Base-by-base conservation (phyloP, 495 filamentous ascomycete species). In the Penicillium manginii region DNA sequence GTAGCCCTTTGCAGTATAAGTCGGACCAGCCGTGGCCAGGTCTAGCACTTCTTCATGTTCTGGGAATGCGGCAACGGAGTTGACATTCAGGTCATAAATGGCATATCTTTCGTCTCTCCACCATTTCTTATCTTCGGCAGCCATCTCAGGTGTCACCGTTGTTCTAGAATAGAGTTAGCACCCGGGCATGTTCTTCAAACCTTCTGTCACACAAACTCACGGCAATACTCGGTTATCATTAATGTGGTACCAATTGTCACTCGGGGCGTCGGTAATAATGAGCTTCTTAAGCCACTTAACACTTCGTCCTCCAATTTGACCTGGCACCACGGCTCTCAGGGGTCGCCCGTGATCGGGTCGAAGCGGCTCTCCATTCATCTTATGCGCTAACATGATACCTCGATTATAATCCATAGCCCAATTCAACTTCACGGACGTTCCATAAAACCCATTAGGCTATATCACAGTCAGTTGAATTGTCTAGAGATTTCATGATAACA, bases 211-310 rank as follows among this genome's bases (percentile, higher is more conserved):
- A 3, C n/a, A 18, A 18, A 72, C 77, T 60, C 48, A 80, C 77
- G 93, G 93, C 47, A 98, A 73, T 9, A 97, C 93, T 46, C 93
- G 78, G 62, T 98, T 98, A 66, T 98, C 93, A 66, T 96, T 91
- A 54, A 96, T 91, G 70, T 98, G 93, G 62, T 97, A 98, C 92
- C 93, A 97, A 62, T 96, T 97, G 50, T 93, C 89, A 66, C 91
- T 96, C 0, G 93, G 93, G 4, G 73, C 71, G 6, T 85, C 82
- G 0, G 92, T 94, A 48, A 97, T 65, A 31, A 93, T 89, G 50
- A 98, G 81, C 42, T 81, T 87, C 78, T 90, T 96, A 59, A 98
- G 65, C 93, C 93, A 98, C 72, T 98, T 98, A 26, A 98, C 93
- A 71, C 92, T 96, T 48, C 93, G 81, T 6, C 93, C 93, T 42